Evolutionary conservation across 805 yeast species (phyloP).

Genomic region (Metschnikowia similis): DNA sequence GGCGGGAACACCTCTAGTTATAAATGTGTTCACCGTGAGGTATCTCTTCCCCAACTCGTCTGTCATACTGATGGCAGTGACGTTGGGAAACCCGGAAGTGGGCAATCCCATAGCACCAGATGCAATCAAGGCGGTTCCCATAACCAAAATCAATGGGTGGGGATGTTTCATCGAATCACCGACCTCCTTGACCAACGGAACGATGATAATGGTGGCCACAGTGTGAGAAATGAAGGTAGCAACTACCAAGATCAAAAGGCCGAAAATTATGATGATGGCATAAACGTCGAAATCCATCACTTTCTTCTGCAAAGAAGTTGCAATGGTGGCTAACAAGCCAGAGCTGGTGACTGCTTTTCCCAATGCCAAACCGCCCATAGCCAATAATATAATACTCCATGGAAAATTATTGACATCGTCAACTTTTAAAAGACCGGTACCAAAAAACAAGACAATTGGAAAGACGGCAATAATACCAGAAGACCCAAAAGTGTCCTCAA

Average conservation of each 20-base stretch:
- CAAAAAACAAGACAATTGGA: slow-evolving; percentile 88
- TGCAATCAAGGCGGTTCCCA: slow-evolving; percentile 39
- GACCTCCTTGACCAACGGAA: slow-evolving; percentile 39
- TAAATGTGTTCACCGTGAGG: slow-evolving; percentile 38
- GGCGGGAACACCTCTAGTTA: slow-evolving; percentile 41
- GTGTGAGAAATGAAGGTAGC: slow-evolving; percentile 45
- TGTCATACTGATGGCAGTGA: slow-evolving; percentile 41
- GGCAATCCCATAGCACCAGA: slow-evolving; percentile 46
- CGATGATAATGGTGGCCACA: slow-evolving; percentile 40
- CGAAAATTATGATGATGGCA: slow-evolving; percentile 68
- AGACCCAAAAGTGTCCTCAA: slow-evolving; percentile 77
- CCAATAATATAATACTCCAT: slow-evolving; percentile 93
- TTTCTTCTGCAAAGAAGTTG: slow-evolving; percentile 56
- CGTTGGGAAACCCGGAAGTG: slow-evolving; percentile 43
- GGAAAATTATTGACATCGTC: slow-evolving; percentile 94
- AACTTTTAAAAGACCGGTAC: slow-evolving; percentile 78
- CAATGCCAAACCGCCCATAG: slow-evolving; percentile 96
- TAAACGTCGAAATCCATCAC: slow-evolving; percentile 70
- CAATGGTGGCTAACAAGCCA: slow-evolving; percentile 78
- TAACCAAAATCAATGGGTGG: slow-evolving; percentile 36
- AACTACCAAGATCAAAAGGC: slow-evolving; percentile 35
- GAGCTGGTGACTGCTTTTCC: slow-evolving; percentile 95
- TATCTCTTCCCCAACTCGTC: slow-evolving; percentile 40
- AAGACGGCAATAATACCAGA: slow-evolving; percentile 94
- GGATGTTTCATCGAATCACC: slow-evolving; percentile 35